A percentile compares a stretch with the other conserved stretches of the same genome.
phyloP scores from a whole-genome alignment of 179 eudicot species.

The Beta corolliflora region DNA sequence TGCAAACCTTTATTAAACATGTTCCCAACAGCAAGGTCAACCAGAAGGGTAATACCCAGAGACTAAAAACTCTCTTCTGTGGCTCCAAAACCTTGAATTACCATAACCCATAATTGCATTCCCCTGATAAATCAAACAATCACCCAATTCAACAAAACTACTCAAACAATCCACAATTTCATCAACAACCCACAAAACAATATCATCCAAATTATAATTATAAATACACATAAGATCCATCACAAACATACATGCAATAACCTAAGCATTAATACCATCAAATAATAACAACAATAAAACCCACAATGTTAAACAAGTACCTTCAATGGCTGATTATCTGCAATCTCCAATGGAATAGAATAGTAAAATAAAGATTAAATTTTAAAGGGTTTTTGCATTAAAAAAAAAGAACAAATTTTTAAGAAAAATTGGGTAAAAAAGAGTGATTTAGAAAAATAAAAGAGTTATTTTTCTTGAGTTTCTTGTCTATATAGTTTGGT shows the following conservation, averaged over 20 bases:
- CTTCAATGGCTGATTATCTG: slow-evolving; percentile 32
- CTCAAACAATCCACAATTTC: slow-evolving; percentile 20
- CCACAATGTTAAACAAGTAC: slow-evolving; percentile 22
- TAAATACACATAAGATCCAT: slow-evolving; percentile 46
- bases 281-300: slow-evolving; percentile 17
- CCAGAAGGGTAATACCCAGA: slow-evolving; percentile 52
- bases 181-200: slow-evolving; percentile 16
- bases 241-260: slow-evolving; percentile 33
- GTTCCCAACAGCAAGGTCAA: slow-evolving; percentile 37
- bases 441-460: background rate
- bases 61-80: slow-evolving; percentile 37
- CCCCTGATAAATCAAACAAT: slow-evolving; percentile 27
- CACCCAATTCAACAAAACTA: slow-evolving; percentile 16
- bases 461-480: slow-evolving; percentile 22
- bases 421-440: background rate
- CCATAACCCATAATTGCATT: slow-evolving; percentile 58
- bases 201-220: slow-evolving; percentile 20
- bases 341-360: slow-evolving; percentile 26
- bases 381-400: slow-evolving; percentile 23
- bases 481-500: slow-evolving; percentile 2
- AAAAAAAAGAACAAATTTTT: background rate
- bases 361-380: slow-evolving; percentile 24
- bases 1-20: slow-evolving; percentile 42
- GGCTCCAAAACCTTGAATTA: slow-evolving; percentile 38
- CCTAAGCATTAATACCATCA: slow-evolving; percentile 7